Percentiles rank a stretch among this genome's conserved stretches.
Conservation (phyloP, 495 filamentous ascomycete species). For the Neurospora tetrasperma region DNA sequence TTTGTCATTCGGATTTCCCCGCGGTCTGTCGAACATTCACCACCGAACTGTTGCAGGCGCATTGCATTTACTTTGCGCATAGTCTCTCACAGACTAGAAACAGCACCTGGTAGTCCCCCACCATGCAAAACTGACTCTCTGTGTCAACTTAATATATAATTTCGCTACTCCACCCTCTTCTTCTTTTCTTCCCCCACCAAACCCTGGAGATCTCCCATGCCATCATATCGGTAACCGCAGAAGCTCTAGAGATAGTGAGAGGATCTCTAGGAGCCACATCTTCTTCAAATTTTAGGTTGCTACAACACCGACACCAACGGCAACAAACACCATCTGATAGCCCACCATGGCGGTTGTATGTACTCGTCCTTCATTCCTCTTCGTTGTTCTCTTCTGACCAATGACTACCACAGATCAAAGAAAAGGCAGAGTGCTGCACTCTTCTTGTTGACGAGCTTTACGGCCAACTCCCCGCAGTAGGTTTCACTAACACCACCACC, state of each 20-base stretch:
- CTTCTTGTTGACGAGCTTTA: conserved; percentile 82
- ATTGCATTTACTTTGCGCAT: neutral
- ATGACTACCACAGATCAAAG: conserved; percentile 33
- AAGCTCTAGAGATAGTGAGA: conserved; percentile 63
- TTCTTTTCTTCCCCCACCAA: neutral
- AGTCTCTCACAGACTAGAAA: neutral
- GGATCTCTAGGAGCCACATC: conserved; percentile 52
- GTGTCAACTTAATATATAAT: conserved; percentile 1
- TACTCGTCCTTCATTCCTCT: neutral
- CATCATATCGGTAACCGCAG: conserved; percentile 48
- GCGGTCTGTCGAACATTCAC: neutral
- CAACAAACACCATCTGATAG: neutral
- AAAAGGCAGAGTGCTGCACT: conserved; percentile 71
- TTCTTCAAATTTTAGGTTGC: conserved; percentile 11
- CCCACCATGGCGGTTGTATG: neutral
- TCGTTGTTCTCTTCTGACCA: neutral
- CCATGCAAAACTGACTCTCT: conserved; percentile 15
- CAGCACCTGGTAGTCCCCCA: conserved; percentile 16
- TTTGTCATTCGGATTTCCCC: neutral
- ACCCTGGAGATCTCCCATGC: conserved; percentile 30
- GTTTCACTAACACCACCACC: conserved; percentile 23
- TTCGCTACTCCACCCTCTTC: conserved; percentile 6
- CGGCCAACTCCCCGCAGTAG: conserved; percentile 82
- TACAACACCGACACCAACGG: conserved; percentile 5
- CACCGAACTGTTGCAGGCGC: neutral